Evolutionary conservation across 78 protist genomes (phyloP).

Genomic region (Dictyostelium capitatum): DNA sequence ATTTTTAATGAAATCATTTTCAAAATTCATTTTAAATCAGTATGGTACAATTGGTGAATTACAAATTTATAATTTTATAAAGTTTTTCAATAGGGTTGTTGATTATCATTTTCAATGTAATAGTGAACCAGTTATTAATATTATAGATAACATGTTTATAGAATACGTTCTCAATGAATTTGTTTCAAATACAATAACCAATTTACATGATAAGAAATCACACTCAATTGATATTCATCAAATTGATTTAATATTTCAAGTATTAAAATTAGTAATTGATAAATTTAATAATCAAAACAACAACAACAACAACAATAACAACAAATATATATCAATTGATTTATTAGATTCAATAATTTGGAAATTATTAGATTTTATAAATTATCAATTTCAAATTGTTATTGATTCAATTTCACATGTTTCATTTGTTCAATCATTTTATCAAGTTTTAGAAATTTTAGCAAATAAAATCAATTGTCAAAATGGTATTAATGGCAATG

Average conservation of each 20-base stretch:
- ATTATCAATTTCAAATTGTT: neutral
- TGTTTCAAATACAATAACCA: neutral
- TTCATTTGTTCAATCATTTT: neutral
- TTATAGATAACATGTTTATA: neutral
- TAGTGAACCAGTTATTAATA: neutral
- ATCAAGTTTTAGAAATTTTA: neutral
- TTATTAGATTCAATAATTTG: neutral
- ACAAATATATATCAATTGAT: neutral
- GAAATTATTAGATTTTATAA: neutral
- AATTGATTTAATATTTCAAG: slow-evolving; percentile 5
- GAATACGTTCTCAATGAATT: neutral
- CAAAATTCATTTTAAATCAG: neutral
- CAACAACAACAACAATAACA: too few species aligned
- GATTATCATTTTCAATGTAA: neutral
- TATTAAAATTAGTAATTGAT: neutral
- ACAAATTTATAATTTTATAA: slow-evolving; percentile 1
- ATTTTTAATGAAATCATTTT: neutral
- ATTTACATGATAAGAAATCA: neutral
- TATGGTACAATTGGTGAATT: neutral
- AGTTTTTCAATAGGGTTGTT: neutral
- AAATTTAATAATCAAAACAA: too few species aligned
- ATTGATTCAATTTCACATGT: neutral
- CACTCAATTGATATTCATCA: neutral
- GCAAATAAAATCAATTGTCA: too few species aligned
- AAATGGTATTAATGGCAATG: neutral